Evolutionary conservation across 208 protist genomes (phyloP), one percentile per base, ranked within the genome.

Genomic region (Wallacemonas sp.): DNA sequence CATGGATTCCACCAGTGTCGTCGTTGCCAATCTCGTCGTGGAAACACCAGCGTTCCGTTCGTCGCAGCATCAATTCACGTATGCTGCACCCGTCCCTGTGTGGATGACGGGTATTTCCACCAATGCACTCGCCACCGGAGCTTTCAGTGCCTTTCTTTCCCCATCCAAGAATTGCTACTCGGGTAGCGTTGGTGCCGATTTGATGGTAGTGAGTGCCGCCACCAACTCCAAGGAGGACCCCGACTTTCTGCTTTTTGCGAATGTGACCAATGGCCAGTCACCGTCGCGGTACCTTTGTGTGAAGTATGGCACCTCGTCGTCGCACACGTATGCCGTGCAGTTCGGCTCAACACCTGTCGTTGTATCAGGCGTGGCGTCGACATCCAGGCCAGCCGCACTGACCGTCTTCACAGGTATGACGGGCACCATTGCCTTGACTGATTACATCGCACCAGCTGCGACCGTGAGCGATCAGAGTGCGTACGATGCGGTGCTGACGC

Each of bases 371-470:
- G 11, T 58, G n/a, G 30, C 17, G 30, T 39, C 51, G 11, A 24
- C 51, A 8, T 41, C 51, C 4, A 58, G 33, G 8, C 39, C 61
- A 0, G 2, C 60, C 9, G 26, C 17, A n/a, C 46, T 84, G 38
- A 80, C 75, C 17, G 62, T 86, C 38, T 79, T 86, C 61, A 80
- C 80, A 41, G 80, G 80, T 44, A 86, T 80, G 72, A 71, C 51
- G 46, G 80, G 80, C 12, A 38, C 39, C 19, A 28, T 86, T 15
- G 47, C 33, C 31, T 33, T 86, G 39, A 27, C 33, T 8, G 68
- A 80, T 44, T 82, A 82, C 56, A 51, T 82, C 26, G 60, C 61
- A 2, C 34, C 51, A 0, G 46, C 67, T 11, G 33, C 44, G 27
- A 66, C 41, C 28, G 31, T n/a, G 24, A 62, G 33, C 6, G 72